Conservation (phyloP, 2,329 filamentous ascomycete species). For the Tolypocladium pustulatum region DNA sequence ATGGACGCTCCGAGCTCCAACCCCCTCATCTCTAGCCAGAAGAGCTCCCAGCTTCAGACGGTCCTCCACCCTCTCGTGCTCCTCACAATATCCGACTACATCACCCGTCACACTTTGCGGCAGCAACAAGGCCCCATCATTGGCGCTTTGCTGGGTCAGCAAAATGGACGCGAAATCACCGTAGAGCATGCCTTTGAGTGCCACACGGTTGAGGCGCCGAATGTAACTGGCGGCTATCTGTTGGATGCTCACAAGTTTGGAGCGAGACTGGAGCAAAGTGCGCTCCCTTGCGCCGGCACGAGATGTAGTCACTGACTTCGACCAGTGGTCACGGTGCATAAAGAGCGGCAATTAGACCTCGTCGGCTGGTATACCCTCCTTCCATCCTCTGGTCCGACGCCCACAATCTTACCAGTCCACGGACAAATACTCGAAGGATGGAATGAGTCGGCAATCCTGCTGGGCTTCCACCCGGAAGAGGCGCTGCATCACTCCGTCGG, state of each 20-base stretch:
- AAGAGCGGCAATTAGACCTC: conserved; percentile 68
- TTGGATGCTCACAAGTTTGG: conserved; percentile 65
- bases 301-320: not conserved
- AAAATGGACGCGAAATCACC: conserved; percentile 81
- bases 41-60: conserved; percentile 65
- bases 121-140: conserved; percentile 65
- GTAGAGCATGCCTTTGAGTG: conserved; percentile 91
- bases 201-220: conserved; percentile 36
- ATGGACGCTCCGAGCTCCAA: conserved; percentile 41
- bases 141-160: conserved; percentile 82
- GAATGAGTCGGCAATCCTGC: conserved; percentile 79
- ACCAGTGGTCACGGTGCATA: conserved; percentile 83
- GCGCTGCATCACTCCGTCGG: conserved; percentile 46
- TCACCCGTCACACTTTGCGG: conserved; percentile 80
- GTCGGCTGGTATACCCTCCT: conserved; percentile 89
- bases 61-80: conserved; percentile 89
- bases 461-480: conserved; percentile 71
- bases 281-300: not conserved
- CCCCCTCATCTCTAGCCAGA: conserved; percentile 54
- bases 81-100: conserved; percentile 93
- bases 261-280: conserved; percentile 78
- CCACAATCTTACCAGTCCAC: conserved; percentile 62
- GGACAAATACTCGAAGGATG: conserved; percentile 61
- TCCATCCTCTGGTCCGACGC: conserved; percentile 59
- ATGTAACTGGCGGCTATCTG: conserved; percentile 44